These are phyloP conservation scores for Microascus cirrosus DNA, from an alignment of 2,329 filamentous ascomycete species.

Conservation along the genomic window DNA sequence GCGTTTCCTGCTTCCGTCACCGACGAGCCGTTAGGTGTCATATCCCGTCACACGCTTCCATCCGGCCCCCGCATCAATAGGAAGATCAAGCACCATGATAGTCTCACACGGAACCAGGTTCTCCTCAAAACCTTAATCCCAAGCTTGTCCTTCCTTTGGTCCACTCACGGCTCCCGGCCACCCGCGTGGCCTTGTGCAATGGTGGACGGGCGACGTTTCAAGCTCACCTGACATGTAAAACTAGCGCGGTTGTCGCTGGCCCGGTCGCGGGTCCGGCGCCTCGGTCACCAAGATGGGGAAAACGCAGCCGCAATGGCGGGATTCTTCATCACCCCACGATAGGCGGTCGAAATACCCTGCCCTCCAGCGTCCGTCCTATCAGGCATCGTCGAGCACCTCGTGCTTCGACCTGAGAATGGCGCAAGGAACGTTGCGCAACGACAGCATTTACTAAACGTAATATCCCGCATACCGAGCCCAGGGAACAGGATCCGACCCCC, in stretches of 20 bases:
- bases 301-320: neutral
- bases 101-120: neutral
- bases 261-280: neutral
- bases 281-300: neutral
- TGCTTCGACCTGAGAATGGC: neutral
- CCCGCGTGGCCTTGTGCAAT: neutral
- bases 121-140: neutral
- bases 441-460: neutral
- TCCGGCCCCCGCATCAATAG: neutral
- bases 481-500: neutral
- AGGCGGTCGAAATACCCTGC: neutral
- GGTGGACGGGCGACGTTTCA: neutral
- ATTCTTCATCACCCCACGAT: neutral
- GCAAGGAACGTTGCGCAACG: neutral
- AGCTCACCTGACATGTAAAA: neutral
- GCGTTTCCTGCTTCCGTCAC: neutral
- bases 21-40: neutral
- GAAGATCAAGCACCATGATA: neutral
- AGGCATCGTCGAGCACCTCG: neutral
- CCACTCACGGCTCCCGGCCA: neutral
- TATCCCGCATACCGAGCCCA: neutral
- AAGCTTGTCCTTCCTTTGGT: neutral
- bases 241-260: neutral
- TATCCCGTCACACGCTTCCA: neutral
- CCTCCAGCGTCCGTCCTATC: neutral